Conservation (phyloP, 1,139 yeast species). For the Nakaseomyces bracarensis region DNA sequence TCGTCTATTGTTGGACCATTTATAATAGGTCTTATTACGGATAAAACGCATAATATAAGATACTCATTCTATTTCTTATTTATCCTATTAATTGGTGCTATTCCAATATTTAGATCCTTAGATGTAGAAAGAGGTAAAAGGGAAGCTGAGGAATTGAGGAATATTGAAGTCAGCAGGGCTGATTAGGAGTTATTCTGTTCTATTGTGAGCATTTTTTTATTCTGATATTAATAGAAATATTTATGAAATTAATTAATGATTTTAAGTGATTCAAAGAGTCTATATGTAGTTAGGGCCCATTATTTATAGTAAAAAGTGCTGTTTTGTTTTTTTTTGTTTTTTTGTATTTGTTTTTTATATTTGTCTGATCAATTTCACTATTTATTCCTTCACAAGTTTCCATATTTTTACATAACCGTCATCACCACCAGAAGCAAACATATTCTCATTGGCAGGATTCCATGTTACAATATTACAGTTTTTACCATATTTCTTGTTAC, state of each 20-base stretch:
- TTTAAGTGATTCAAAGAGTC: no score
- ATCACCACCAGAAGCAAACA: constrained; percentile 82
- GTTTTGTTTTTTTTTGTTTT: no score
- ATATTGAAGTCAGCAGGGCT: constrained; percentile 8
- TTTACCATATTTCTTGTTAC: constrained; percentile 20
- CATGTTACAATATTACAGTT: constrained; percentile 50
- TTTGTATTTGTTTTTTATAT: not conserved
- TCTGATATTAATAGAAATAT: no score
- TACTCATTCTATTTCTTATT: constrained; percentile 57
- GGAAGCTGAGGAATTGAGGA: constrained; percentile 38
- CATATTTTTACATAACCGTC: constrained; percentile 62
- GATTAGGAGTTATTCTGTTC: not conserved
- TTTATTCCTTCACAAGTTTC: constrained; percentile 39
- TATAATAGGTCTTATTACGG: constrained; percentile 56
- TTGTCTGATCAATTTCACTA: not conserved
- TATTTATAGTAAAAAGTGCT: no score
- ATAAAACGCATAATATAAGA: constrained; percentile 58
- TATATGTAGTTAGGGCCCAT: no score
- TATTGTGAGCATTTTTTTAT: not conserved
- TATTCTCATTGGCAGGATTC: constrained; percentile 46
- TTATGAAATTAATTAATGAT: no score
- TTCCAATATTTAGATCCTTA: constrained; percentile 43
- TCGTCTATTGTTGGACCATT: constrained; percentile 63
- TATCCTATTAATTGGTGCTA: constrained; percentile 41
- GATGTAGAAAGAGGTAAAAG: constrained; percentile 49